Base-by-base conservation (phyloP, 2,329 filamentous ascomycete genomes). In the Endothia cerciana region DNA sequence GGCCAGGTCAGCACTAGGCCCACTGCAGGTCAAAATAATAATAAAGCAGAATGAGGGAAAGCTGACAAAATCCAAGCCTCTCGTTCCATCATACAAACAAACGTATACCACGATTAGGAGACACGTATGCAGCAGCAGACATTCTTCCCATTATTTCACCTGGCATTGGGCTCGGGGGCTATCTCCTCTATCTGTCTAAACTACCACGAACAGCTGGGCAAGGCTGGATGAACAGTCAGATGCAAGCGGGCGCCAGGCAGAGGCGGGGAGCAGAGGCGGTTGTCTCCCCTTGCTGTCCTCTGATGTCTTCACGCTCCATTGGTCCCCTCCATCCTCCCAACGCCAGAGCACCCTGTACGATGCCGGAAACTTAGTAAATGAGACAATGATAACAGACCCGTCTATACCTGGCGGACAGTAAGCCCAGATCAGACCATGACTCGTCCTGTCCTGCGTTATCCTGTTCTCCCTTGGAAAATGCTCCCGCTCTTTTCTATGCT, bases 311-410 rank as follows among this genome's bases (percentile, higher is more conserved):
- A 38, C 22, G 55, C 36, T 6, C n/a, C 55, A 38, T 25, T 7
- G 36, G 15, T 38, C 38, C 13, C 25, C 57, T n/a, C 25, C 55
- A 60, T 51, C 57, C n/a, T 62, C 40, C 56, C 43, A 66, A 68
- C 64, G 64, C 66, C 63, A 53, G 60, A 63, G 66, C 63, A 65
- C 65, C 64, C 51, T 58, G 33, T 64, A 51, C 49, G 49, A 68
- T 68, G 66, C 61, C 41, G 49, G 40, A 25, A 49, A 25, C 6
- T 38, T 17, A 2, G 17, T 13, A 30, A 55, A 53, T 10, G 40
- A 55, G 60, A 19, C 47, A 65, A 58, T 33, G 33, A 36, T 25
- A 47, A 56, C 64, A 60, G 47, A 28, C 49, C 56, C 61, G 49
- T 62, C 64, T 64, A 64, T 64, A 30, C 60, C 25, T 36, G 41